Percentiles rank a stretch among this genome's conserved stretches.
phyloP scores from a whole-genome alignment of 2,329 filamentous ascomycete species.

The Fusarium torreyae region DNA sequence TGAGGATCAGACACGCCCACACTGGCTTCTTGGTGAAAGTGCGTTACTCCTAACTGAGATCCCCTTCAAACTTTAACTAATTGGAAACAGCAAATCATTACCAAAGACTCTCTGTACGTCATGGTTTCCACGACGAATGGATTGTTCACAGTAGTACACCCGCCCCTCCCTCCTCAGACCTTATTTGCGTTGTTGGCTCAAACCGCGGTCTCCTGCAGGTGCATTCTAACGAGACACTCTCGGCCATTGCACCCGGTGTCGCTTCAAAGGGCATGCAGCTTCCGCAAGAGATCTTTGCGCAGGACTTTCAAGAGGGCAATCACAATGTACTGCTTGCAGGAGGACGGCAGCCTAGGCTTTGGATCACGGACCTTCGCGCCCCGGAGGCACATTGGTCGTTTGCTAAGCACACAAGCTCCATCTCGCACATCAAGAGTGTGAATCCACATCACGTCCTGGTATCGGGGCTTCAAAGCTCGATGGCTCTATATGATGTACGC shows the following conservation, averaged over 20 bases:
- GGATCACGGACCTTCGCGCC: slow-evolving; percentile 62
- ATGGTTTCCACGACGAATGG: slow-evolving; percentile 49
- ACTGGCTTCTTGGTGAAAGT: slow-evolving; percentile 59
- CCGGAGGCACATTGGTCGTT: slow-evolving; percentile 54
- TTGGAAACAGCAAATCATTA: slow-evolving; percentile 51
- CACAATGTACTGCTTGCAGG: slow-evolving; percentile 66
- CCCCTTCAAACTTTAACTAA: slow-evolving; percentile 1
- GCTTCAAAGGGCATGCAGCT: slow-evolving; percentile 37
- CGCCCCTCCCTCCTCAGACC: slow-evolving; percentile 57
- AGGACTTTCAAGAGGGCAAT: slow-evolving; percentile 63
- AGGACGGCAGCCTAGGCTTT: slow-evolving; percentile 63
- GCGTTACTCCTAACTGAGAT: slow-evolving; percentile 21
- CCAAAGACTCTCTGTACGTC: slow-evolving; percentile 52
- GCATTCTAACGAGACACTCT: slow-evolving; percentile 51
- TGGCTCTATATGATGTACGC: slow-evolving; percentile 72
- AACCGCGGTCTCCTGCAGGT: slow-evolving; percentile 62
- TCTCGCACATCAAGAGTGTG: slow-evolving; percentile 67
- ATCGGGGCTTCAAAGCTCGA: slow-evolving; percentile 64
- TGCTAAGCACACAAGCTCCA: slow-evolving; percentile 56
- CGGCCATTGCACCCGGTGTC: slow-evolving; percentile 53
- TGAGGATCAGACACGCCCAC: slow-evolving; percentile 49
- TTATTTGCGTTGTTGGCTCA: slow-evolving; percentile 65
- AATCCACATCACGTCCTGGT: slow-evolving; percentile 67
- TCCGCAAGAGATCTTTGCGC: slow-evolving; percentile 61
- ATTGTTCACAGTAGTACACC: slow-evolving; percentile 60